These are phyloP conservation scores for Colletotrichum sublineola DNA, from an alignment of 2,329 filamentous ascomycete genomes.

Conservation along the genomic window DNA sequence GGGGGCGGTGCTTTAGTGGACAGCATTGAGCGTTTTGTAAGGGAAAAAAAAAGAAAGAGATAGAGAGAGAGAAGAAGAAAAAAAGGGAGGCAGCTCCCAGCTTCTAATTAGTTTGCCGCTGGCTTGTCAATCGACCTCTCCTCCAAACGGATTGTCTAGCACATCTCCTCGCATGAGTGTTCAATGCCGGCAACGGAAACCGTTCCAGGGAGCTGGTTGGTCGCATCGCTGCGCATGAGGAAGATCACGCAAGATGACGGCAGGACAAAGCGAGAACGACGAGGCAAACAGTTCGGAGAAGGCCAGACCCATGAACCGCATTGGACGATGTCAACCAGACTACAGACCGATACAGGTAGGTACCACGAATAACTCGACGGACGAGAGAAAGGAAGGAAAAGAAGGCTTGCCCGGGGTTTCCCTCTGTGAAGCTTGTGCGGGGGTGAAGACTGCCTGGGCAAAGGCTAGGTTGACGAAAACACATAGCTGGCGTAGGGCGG, in stretches of 20 bases:
- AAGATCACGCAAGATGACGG: conserved; percentile 7
- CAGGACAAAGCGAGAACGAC: conserved; percentile 25
- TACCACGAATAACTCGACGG: neutral
- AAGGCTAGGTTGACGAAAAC: neutral
- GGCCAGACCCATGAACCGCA: conserved; percentile 15
- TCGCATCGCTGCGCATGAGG: conserved; percentile 17
- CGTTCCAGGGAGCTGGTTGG: conserved; percentile 10
- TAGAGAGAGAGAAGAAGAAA: too few relatives aligned
- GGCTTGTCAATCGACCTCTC: neutral
- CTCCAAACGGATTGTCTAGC: conserved; percentile 15
- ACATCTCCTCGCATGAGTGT: conserved; percentile 24
- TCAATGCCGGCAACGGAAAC: conserved; percentile 25
- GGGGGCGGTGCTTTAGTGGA: conserved; percentile 15
- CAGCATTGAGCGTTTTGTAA: conserved; percentile 25
- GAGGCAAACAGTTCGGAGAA: conserved; percentile 8
- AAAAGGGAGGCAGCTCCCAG: too few relatives aligned
- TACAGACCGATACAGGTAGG: conserved; percentile 2
- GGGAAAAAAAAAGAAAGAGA: conserved; percentile 16
- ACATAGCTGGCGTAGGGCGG: neutral
- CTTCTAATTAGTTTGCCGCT: too few relatives aligned
- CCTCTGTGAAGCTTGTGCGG: conserved; percentile 6
- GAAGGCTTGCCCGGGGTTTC: neutral
- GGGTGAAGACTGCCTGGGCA: conserved; percentile 18
- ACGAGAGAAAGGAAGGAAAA: neutral
- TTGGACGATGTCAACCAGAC: conserved; percentile 27